Evolutionary conservation across 176 grass and related monocot species (phyloP), one percentile per base, ranked within the genome.

Genomic region (Phragmites australis): DNA sequence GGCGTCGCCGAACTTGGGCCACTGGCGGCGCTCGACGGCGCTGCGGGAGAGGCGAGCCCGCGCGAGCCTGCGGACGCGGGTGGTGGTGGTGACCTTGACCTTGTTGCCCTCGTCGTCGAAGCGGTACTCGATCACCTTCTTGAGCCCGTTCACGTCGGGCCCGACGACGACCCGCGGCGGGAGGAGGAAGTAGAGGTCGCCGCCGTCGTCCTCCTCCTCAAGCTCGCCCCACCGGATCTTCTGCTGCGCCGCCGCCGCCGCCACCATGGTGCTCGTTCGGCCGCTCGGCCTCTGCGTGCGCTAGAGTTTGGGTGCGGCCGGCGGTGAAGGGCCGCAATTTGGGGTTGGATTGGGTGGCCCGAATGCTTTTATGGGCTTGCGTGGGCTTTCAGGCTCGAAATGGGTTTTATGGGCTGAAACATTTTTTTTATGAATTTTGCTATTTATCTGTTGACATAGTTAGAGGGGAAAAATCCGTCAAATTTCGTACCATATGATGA

Each of bases 1-100:
- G 10, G 90, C 93, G 53, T 93, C 93, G 8, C 93, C 93, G 74
- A 97, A 97, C 88, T 97, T 97, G 23, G 83, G 66, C 93, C 93
- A 97, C 56, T 78, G 50, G 59, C 93, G 90, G 26, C 93, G 90
- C 82, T 97, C 93, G 50, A 88, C 71, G 23, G 93, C 93, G 76
- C 91, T 89, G 76, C 88, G 90, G 61, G 84, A 87, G 56, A 97
- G 84, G 66, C 90, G 88, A 6, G 90, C 87, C 47, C 80, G 85
- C 1, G 87, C 90, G 23, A 97, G 79, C 80, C 89, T 97, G 88
- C 86, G 83, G 69, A 93, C 91, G 47, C 87, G 91, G 17, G 87
- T 91, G 65, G 91, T 93, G 50, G 89, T 97, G 43, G 87, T 89
- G n/a, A 97, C 89, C 84, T 87, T 85, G 32, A 97, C 89, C 83